Evolutionary conservation across 2,329 filamentous ascomycete species (phyloP), one percentile per base, ranked within the genome.

Genomic region (Fusarium pininemorale): DNA sequence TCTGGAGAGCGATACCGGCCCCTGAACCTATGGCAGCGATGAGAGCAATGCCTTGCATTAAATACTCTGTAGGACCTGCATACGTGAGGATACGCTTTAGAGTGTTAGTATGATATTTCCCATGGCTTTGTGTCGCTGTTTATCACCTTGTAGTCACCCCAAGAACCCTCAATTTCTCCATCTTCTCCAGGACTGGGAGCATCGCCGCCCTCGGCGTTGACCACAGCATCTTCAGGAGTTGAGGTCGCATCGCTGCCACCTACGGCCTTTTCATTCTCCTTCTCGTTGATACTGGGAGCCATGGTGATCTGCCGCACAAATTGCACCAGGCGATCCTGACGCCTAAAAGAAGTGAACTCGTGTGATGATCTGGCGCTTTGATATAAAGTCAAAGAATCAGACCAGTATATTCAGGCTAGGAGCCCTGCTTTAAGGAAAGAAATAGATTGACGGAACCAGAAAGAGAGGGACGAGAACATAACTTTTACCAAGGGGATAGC

Each of bases 21-120:
- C 83, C 83, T 9, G 83, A 83, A 10, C 74, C 81, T 47, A 84
- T 75, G 16, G 82, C 81, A 37, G 81, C 80, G 20, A 79, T 7
- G 35, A 82, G 63, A 32, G 80, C 78, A 30, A 80, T 61, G 22
- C 56, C 73, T 53, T 82, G 78, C 38, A 82, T 71, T 6, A 70
- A 37, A 41, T 79, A 76, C 42, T 83, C 81, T 53, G 75, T 39
- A 7, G 73, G 64, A 3, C 77, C 75, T 37, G 76, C 81, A 69
- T 78, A 79, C 32, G 71, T 71, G 41, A 83, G 79, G 32, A 82
- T 81, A 64, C 80, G 77, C 80, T 81, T 41, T 20, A 13, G 4
- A n/a, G 14, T n/a, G 58, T 78, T 37, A 78, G 70, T 45, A 16
- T n/a, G 35, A 0, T 15, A 22, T 30, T 4, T 10, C 9, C 4